Evolutionary conservation across 345 rosid species (phyloP), one percentile per base, ranked within the genome.

Genomic region (Luvunga scandens): DNA sequence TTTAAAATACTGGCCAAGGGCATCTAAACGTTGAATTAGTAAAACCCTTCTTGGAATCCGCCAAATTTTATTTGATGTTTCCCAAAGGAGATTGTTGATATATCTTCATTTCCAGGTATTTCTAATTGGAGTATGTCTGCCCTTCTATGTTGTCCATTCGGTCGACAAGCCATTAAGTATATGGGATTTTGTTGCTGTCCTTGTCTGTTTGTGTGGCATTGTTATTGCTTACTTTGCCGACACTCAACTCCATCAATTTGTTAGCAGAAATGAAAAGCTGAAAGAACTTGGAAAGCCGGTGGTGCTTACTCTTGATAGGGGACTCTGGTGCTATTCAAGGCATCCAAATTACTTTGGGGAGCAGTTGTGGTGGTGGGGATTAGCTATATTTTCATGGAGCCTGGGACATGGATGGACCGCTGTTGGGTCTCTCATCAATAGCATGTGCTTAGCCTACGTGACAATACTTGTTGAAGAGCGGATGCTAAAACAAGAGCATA

Each of bases 351-450:
- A 95, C 83, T 89, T 95, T 57, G 98, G 98, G 14, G 99, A 95
- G 81, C 98, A 91, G 77, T 36, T 95, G 69, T 95, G 97, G 99
- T 95, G 99, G 99, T 94, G 98, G 99, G 98, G 99, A 31, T 75
- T 94, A 24, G 97, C 80, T 62, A 38, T 95, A 33, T 91, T 90
- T 78, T 94, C 98, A 24, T 94, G 97, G 96, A 94, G 89, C 82
- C 84, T 95, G 73, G 97, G 95, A 38, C 90, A 92, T 33, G 93
- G 89, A 57, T 94, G 97, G 96, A 77, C 95, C 18, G 83, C 84
- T 34, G 75, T 89, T 5, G 99, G 99, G 22, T 64, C 97, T 13
- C 73, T 94, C 25, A 75, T 92, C 64, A 94, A 95, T 69, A 91
- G 90, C 69, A 53, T 94, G 78, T 92, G 98, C 89, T 68, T 95